phyloP scores from a whole-genome alignment of 768 basidiomycete genomes.

The Trametes cinnabarina region DNA sequence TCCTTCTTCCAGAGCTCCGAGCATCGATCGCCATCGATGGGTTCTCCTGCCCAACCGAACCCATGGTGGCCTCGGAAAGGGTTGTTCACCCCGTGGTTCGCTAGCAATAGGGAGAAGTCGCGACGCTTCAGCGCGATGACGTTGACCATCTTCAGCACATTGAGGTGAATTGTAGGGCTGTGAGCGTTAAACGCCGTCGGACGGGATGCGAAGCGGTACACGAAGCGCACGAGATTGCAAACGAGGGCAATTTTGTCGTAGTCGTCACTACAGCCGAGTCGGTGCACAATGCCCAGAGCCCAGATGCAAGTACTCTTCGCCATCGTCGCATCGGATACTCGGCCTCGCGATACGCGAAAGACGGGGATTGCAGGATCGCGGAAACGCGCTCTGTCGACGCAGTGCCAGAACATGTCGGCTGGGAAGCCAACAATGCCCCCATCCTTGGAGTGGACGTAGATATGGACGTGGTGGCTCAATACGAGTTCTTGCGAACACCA shows the following conservation, averaged over 20 bases:
- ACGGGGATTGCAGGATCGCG: slow-evolving; percentile 1
- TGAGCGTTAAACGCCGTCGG: background rate
- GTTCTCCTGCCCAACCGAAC: slow-evolving; percentile 10
- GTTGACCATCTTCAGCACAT: slow-evolving; percentile 14
- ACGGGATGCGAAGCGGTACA: slow-evolving; percentile 1
- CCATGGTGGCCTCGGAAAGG: background rate
- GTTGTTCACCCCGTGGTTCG: slow-evolving; percentile 2
- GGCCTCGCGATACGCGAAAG: slow-evolving; percentile 2
- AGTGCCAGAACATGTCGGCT: slow-evolving; percentile 4
- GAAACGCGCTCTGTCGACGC: background rate
- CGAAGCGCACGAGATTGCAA: slow-evolving; percentile 10
- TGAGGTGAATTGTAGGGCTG: background rate
- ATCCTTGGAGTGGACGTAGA: background rate
- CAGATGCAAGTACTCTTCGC: background rate
- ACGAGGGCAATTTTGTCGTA: slow-evolving; percentile 10
- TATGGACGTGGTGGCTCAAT: background rate
- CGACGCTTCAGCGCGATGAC: slow-evolving; percentile 2
- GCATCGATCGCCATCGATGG: background rate
- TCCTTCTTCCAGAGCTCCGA: background rate
- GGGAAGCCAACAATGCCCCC: background rate
- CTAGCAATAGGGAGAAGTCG: slow-evolving; percentile 7
- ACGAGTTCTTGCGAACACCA: slow-evolving; percentile 16
- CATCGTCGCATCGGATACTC: background rate
- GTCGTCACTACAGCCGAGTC: slow-evolving; percentile 8
- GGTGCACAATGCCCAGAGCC: slow-evolving; percentile 4